Base-by-base conservation (phyloP, 202 grass and related monocot genomes). In the Panicum virgatum region DNA sequence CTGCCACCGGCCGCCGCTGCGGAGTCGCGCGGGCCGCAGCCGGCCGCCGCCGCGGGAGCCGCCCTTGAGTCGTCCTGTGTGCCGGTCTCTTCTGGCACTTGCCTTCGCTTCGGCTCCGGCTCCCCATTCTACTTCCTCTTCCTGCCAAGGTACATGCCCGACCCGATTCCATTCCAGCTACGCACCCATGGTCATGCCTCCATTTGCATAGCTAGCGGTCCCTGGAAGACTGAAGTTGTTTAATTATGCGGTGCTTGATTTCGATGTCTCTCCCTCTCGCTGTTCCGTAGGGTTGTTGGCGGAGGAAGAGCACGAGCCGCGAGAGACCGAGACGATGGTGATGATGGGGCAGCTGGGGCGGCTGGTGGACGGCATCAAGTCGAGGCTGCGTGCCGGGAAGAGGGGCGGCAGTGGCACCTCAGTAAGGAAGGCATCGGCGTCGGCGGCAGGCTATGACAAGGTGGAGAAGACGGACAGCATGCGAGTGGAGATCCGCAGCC, bases 391-490 rank as follows among this genome's bases (percentile, higher is more conserved):
- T 1, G 3, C 53, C 56, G 47, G 73, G 26, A 82, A 37, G 79
- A 81, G 60, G 13, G 78, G 56, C 0, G 61, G 30, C 30, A n/a
- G n/a, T n/a, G 61, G 14, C 63, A 8, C 3, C 14, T 84, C 74
- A 36, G 60, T 44, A 2, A 79, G 26, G 75, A 74, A 39, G 19
- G 4, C 75, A n/a, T 48, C 46, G 12, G 5, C 46, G 46, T 48
- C 84, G n/a, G 14, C 76, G 62, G 43, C 62, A 40, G 46, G 75
- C 22, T 97, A 94, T 37, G 84, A 84, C 79, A 98, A 88, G 87
- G 72, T 95, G 88, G 92, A 86, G 72, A 98, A 98, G 79, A 98
- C 92, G 25, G 96, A 98, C 0, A 98, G 92, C 92, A 98, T 93
- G 96, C 77, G 96, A 23, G 84, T 98, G 66, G 96, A 98, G 85